A percentile compares a stretch with the other conserved stretches of the same genome.
Conservation (phyloP, 2,329 filamentous ascomycete genomes). For the Penicillium sp. region DNA sequence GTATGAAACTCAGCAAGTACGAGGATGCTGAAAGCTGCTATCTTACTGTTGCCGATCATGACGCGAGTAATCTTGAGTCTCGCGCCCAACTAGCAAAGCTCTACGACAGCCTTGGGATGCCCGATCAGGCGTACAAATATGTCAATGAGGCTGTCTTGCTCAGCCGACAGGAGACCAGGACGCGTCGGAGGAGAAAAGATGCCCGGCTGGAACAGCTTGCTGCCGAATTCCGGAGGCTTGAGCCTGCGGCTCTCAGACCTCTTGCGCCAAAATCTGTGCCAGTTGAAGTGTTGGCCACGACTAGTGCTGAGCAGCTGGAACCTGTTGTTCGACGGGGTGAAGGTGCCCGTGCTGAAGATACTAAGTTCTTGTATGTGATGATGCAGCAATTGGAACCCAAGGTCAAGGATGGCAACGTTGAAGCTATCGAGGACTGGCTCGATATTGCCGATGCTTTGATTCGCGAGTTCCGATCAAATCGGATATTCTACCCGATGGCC, state of each 20-base stretch:
- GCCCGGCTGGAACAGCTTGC: constrained; percentile 45
- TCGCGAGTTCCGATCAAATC: constrained; percentile 62
- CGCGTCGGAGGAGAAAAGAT: constrained; percentile 35
- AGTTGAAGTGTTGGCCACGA: constrained; percentile 17
- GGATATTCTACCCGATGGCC: constrained; percentile 60
- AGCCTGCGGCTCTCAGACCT: constrained; percentile 16
- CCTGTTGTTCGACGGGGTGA: constrained; percentile 23
- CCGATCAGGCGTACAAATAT: constrained; percentile 74
- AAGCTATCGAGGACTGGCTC: constrained; percentile 58
- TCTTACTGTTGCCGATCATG: constrained; percentile 70
- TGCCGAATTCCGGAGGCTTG: constrained; percentile 37
- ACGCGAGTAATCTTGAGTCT: constrained; percentile 72
- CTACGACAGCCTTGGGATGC: constrained; percentile 73
- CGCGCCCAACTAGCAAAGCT: constrained; percentile 79
- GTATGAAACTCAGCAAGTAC: constrained; percentile 63
- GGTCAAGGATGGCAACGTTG: constrained; percentile 52
- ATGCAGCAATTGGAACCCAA: constrained; percentile 50
- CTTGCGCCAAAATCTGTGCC: constrained; percentile 23
- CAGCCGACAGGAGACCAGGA: constrained; percentile 46
- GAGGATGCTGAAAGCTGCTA: constrained; percentile 77
- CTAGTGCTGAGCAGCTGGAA: neutral
- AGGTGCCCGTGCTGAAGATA: constrained; percentile 42
- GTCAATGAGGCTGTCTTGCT: constrained; percentile 73
- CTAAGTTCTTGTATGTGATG: constrained; percentile 48
- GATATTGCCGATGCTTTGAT: constrained; percentile 60